A percentile compares a stretch with the other conserved stretches of the same genome.
These are phyloP conservation scores for Carex arenaria DNA, from an alignment of 202 grass and related monocot genomes.

Conservation along the genomic window DNA sequence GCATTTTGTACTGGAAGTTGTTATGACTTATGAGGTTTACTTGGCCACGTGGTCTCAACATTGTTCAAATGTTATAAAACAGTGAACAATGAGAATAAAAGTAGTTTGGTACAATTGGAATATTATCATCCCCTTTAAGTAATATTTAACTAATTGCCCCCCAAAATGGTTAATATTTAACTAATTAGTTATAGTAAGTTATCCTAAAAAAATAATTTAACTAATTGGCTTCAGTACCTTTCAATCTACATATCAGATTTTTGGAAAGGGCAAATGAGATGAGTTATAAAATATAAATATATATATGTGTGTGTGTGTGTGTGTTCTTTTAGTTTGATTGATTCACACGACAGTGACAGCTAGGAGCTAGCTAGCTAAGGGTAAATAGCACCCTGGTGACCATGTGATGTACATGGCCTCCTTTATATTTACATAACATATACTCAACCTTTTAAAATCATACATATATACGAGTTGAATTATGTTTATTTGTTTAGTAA, in stretches of 20 bases:
- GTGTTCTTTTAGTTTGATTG: background rate
- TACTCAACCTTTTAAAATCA: slow-evolving; percentile 12
- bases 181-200: background rate
- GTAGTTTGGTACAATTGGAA: background rate
- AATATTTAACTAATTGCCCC: background rate
- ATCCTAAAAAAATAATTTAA: background rate
- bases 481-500: background rate
- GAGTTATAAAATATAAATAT: slow-evolving; percentile 1
- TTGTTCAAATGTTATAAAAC: background rate
- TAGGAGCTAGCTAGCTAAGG: slow-evolving; percentile 3
- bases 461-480: background rate
- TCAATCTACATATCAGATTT: slow-evolving; percentile 22
- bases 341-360: slow-evolving; percentile 23
- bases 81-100: background rate
- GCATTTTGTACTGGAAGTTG: background rate
- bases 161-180: background rate
- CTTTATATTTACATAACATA: background rate
- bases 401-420: slow-evolving; percentile 10
- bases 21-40: background rate
- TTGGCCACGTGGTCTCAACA: background rate
- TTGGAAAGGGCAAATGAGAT: slow-evolving; percentile 17
- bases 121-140: background rate
- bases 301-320: no score
- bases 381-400: slow-evolving; percentile 11
- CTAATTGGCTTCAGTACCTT: background rate